phyloP scores from a whole-genome alignment of 148 eudicot species.

The Arbutus unedo region DNA sequence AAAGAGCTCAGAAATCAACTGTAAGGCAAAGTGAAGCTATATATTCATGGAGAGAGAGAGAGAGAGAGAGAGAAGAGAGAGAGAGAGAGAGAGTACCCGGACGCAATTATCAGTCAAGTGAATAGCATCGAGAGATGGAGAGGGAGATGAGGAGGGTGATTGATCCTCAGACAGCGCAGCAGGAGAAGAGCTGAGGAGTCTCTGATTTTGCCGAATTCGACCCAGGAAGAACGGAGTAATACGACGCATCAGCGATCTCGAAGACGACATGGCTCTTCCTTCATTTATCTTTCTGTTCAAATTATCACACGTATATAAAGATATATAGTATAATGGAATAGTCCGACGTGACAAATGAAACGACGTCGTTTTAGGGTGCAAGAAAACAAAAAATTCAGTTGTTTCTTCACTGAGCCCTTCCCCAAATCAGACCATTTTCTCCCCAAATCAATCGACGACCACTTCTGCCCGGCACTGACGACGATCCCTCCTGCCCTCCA shows the following conservation, averaged over 20 bases:
- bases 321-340: too few species aligned
- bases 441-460: too few species aligned
- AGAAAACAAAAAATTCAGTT: too few species aligned
- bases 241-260: constrained; percentile 52
- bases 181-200: constrained; percentile 40
- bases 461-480: too few species aligned
- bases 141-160: constrained; percentile 29
- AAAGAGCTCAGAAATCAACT: neutral
- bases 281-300: neutral
- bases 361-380: too few species aligned
- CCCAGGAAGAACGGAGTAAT: constrained; percentile 35
- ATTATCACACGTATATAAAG: neutral
- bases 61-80: too few species aligned
- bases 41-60: neutral
- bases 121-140: constrained; percentile 47
- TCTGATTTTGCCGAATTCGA: constrained; percentile 55
- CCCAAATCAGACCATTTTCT: too few species aligned
- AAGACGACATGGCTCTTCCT: constrained; percentile 21
- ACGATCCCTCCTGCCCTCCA: too few species aligned
- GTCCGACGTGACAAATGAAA: too few species aligned
- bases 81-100: constrained; percentile 46
- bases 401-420: neutral
- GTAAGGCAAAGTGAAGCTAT: neutral
- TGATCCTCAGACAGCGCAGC: constrained; percentile 38
- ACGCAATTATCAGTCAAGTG: constrained; percentile 66